Base-by-base conservation (phyloP, 371 early-diverging fungal genomes). In the Blakeslea trispora region DNA sequence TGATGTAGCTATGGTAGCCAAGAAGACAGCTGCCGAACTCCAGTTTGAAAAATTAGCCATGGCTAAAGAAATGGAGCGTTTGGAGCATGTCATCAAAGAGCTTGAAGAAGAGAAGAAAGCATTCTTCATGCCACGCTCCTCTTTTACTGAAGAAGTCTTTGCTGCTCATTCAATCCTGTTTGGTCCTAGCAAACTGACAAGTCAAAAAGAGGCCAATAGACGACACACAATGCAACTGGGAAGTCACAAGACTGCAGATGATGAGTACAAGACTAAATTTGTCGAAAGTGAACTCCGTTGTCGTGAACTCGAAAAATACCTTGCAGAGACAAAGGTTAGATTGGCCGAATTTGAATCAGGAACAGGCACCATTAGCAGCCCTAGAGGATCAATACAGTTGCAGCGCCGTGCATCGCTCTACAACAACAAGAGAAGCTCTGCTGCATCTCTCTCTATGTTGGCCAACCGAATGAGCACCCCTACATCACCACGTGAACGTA, bases 81-180 rank as follows among this genome's bases (percentile, higher is more conserved):
- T 72, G 10, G 68, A 69, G n/a, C 52, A 50, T 8, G 51, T 41
- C 1, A 58, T 76, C 0, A 49, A 61, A 7, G 56, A 63, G 1
- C 53, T 79, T 2, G 72, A 79, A 44, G 50, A 68, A 24, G 79
- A 79, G 49, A 79, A 79, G 55, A 41, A 61, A 23, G 65, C 66
- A 13, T 75, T 63, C 47, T 63, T 75, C 52, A 68, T 73, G 62
- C 75, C 78, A 13, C 64, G 75, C 17, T 59, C 53, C 3, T 56
- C 71, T 11, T 77, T 77, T 48, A 52, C 78, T 2, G 78, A 77
- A 51, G 78, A 77, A 57, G 78, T 77, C 6, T 77, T 77, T 66
- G 72, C 72, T 2, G 72, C 78, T 15, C 76, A 75, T 41, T 47
- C 50, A 17, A 59, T 71, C 32, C 49, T 75, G 4, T 75, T 72